Percentiles rank a stretch among this genome's conserved stretches.
Evolutionary conservation across 768 basidiomycete species (phyloP).

Genomic region (Porpolomopsis calyptriformis): DNA sequence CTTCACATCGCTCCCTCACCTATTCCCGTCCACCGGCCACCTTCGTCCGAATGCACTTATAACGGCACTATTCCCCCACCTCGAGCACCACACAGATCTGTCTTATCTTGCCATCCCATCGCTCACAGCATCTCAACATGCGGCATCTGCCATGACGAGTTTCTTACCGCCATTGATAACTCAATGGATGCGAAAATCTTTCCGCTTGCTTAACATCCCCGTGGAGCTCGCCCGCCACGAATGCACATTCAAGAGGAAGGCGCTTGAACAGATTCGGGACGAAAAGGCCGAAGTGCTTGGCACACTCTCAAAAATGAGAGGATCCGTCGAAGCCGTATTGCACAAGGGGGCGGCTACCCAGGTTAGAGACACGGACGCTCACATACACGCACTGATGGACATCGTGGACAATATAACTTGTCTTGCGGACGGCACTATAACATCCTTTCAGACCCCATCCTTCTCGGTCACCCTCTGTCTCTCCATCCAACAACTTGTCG

Average conservation of each 20-base stretch:
- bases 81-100: conserved; percentile 23
- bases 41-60: conserved; percentile 43
- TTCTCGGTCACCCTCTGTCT: neutral
- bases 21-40: conserved; percentile 36
- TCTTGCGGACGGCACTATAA: no score
- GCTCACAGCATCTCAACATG: neutral
- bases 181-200: conserved; percentile 10
- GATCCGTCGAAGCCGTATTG: neutral
- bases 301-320: conserved; percentile 32
- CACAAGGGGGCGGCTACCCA: neutral
- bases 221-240: conserved; percentile 58
- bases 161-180: neutral
- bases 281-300: conserved; percentile 62
- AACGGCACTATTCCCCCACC: conserved; percentile 58
- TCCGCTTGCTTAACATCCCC: conserved; percentile 36
- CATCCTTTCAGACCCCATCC: no score
- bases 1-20: conserved; percentile 36
- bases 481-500: conserved; percentile 13
- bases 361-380: neutral
- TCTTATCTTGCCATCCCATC: conserved; percentile 7
- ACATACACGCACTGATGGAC: no score
- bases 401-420: neutral
- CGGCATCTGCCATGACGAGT: neutral
- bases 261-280: conserved; percentile 55
- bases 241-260: conserved; percentile 46